Percentiles rank a stretch among this genome's conserved stretches.
These are phyloP conservation scores for Fraxinus excelsior DNA, from an alignment of 257 asterid genomes.

Conservation along the genomic window DNA sequence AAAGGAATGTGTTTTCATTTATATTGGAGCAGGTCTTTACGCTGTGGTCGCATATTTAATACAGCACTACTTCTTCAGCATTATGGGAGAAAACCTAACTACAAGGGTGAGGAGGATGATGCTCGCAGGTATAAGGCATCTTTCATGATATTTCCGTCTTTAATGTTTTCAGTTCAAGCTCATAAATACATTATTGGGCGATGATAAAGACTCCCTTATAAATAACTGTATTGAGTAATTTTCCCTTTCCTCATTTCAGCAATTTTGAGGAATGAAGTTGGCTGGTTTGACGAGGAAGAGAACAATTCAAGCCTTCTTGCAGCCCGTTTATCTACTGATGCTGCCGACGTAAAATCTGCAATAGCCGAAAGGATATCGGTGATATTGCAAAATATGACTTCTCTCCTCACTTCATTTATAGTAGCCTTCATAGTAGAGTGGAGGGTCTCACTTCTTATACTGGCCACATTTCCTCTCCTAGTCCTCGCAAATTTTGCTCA, in stretches of 20 bases:
- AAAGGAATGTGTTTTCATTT: constrained; percentile 50
- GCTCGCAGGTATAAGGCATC: too few species aligned
- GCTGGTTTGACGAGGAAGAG: constrained; percentile 99
- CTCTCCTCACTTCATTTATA: constrained; percentile 92
- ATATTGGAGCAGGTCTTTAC: constrained; percentile 54
- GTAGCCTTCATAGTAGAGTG: constrained; percentile 95
- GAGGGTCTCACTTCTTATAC: constrained; percentile 89
- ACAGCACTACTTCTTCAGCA: constrained; percentile 58
- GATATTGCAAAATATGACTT: constrained; percentile 91
- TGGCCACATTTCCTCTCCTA: constrained; percentile 87
- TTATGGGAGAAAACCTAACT: constrained; percentile 60
- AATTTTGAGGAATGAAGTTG: constrained; percentile 92
- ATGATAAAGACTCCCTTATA: background rate
- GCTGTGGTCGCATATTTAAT: constrained; percentile 58
- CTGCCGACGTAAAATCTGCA: constrained; percentile 93
- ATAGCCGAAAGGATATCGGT: constrained; percentile 97
- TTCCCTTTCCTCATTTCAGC: constrained; percentile 41
- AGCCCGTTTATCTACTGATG: constrained; percentile 83
- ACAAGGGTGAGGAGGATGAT: constrained; percentile 58
- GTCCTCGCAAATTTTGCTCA: constrained; percentile 99
- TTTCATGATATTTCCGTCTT: too few species aligned
- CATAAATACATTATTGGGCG: too few species aligned
- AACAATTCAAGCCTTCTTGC: constrained; percentile 90
- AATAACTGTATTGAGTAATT: background rate
- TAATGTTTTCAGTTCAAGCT: too few species aligned